phyloP scores from a whole-genome alignment of 352 stramenopile species.

The Globisporangium rhizosaccharum region DNA sequence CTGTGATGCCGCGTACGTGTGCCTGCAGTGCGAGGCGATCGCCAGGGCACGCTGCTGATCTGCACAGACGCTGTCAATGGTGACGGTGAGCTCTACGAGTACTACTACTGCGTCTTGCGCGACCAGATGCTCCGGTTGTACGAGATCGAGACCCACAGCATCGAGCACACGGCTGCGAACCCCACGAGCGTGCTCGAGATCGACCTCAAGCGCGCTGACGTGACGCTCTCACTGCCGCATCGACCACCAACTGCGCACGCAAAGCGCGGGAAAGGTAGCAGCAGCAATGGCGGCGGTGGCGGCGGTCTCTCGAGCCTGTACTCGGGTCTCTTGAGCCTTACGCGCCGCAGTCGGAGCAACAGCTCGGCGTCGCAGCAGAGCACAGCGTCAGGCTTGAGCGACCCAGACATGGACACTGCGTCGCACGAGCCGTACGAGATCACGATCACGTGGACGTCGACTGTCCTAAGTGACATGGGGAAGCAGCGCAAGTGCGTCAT shows the following conservation, averaged over 20 bases:
- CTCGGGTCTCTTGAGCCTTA: constrained; percentile 8
- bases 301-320: constrained; percentile 2
- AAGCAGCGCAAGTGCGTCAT: constrained; percentile 18
- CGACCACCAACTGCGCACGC: neutral
- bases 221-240: constrained; percentile 28
- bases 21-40: constrained; percentile 17
- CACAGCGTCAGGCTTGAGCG: constrained; percentile 11
- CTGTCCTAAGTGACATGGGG: constrained; percentile 1
- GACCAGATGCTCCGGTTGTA: constrained; percentile 31
- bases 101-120: constrained; percentile 30
- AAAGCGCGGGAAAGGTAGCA: neutral
- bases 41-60: constrained; percentile 28
- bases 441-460: constrained; percentile 13
- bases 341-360: constrained; percentile 9
- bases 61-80: constrained; percentile 2
- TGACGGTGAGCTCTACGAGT: constrained; percentile 21
- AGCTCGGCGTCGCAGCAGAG: constrained; percentile 9
- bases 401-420: constrained; percentile 1
- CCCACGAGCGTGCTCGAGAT: constrained; percentile 25
- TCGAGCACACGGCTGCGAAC: neutral
- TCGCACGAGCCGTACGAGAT: constrained; percentile 13
- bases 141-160: constrained; percentile 13
- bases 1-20: neutral
- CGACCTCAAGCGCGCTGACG: constrained; percentile 28
- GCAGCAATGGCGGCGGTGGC: neutral